A percentile compares a stretch with the other conserved stretches of the same genome.
Conservation (phyloP, 805 yeast genomes). For the Komagataella ulmi region DNA sequence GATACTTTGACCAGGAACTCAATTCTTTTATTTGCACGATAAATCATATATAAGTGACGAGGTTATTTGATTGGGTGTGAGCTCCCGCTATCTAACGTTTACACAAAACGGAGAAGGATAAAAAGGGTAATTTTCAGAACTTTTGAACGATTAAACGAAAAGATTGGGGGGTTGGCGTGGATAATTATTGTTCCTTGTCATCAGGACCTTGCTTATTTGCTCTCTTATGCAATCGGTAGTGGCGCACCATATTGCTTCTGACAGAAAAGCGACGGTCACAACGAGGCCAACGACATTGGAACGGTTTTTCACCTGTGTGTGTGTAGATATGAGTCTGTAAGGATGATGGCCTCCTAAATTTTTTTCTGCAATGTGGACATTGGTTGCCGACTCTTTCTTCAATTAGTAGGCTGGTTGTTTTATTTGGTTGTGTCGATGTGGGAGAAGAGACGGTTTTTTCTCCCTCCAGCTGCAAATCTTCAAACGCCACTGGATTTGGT, state of each 20-base stretch:
- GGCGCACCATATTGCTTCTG: constrained; percentile 72
- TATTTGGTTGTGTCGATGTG: not conserved
- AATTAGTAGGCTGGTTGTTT: not conserved
- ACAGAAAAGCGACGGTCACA: constrained; percentile 67
- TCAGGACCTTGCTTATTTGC: not conserved
- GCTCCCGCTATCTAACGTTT: not conserved
- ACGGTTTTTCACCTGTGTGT: constrained; percentile 76
- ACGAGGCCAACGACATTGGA: constrained; percentile 42
- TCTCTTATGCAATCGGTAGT: constrained; percentile 45
- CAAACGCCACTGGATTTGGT: not conserved
- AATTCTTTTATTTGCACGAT: not conserved
- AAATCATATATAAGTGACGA: not conserved
- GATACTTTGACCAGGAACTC: not conserved
- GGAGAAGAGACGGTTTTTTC: not conserved
- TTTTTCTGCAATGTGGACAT: constrained; percentile 41
- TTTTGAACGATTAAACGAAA: too few species aligned
- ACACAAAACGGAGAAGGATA: not conserved
- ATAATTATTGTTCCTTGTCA: not conserved
- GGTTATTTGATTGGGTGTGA: not conserved
- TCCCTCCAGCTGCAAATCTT: not conserved
- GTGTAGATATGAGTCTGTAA: constrained; percentile 67
- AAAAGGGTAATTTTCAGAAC: too few species aligned
- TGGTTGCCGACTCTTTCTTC: not conserved
- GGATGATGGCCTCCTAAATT: constrained; percentile 74
- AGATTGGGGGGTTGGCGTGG: not conserved